phyloP scores from a whole-genome alignment of 805 yeast genomes.

The Alloascoidea africana region DNA sequence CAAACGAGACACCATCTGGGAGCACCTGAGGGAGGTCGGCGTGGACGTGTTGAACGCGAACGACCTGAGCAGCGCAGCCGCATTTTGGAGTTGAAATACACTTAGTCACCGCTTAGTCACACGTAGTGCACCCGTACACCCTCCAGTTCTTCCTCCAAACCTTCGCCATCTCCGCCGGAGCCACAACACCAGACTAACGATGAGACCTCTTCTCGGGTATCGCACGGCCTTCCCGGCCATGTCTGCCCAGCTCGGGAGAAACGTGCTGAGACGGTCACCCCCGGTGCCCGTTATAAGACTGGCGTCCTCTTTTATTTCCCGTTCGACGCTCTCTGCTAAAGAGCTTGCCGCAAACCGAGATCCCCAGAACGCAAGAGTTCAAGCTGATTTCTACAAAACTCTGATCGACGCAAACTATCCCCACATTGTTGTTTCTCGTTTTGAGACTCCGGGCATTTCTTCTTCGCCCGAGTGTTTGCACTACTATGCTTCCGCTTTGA shows the following conservation, averaged over 20 bases:
- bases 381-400: slow-evolving; percentile 70
- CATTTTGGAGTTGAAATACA: too few species aligned
- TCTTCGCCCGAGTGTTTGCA: slow-evolving; percentile 64
- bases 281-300: too few species aligned
- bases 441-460: slow-evolving; percentile 89
- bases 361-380: slow-evolving; percentile 49
- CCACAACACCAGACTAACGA: too few species aligned
- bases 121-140: slow-evolving; percentile 1
- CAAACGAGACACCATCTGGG: slow-evolving; percentile 31
- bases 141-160: not conserved
- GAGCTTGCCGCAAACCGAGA: slow-evolving; percentile 84
- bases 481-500: slow-evolving; percentile 69
- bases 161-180: too few species aligned
- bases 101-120: too few species aligned
- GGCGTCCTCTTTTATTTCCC: slow-evolving; percentile 4
- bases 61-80: too few species aligned
- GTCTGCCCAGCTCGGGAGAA: too few species aligned
- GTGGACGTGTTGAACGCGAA: slow-evolving; percentile 51
- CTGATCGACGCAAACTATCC: slow-evolving; percentile 76
- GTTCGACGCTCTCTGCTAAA: slow-evolving; percentile 30
- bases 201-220: too few species aligned
- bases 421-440: slow-evolving; percentile 90
- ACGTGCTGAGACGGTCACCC: too few species aligned
- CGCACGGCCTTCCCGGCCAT: too few species aligned
- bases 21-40: slow-evolving; percentile 28